Base-by-base conservation (phyloP, 2,329 filamentous ascomycete genomes). In the Aureobasidium sp. region DNA sequence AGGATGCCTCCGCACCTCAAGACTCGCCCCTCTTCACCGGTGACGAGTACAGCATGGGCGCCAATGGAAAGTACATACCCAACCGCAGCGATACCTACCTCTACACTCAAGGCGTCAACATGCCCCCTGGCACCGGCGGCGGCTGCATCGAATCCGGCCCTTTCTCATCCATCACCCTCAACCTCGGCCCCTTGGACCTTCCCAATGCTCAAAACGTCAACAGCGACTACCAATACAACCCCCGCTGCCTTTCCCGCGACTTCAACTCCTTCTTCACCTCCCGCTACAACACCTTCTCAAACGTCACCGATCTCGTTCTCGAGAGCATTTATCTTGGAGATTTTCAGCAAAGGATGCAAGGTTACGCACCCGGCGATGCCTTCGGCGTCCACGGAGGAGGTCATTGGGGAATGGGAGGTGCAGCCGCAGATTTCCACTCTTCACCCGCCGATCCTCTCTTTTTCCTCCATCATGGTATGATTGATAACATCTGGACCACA, bases 11-110 rank as follows among this genome's bases (percentile, higher is more conserved):
- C 29, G 78, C 87, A 67, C 27, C 70, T 69, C 65, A 55, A 67
- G 79, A 81, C 64, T 86, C 83, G 0, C 83, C 85, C 18, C 72
- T 88, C 56, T 88, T 90, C 67, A 85, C 87, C 69, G 87, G 87
- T 56, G 84, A 82, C 67, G 81, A 80, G 31, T 84, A 81, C 58
- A 78, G 80, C 65, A 70, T 77, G 67, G 72, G 74, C 27, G 66
- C 70, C 67, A 76, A 77, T 43, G 75, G 75, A 53, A 64, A 67
- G 27, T 75, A 69, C 68, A 69, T 75, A 33, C 40, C 71, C 38
- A 69, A 70, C 59, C 70, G 72, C 31, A 45, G 63, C 42, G 67
- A 72, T 68, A 74, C 71, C 51, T 75, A 71, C 69, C 69, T 75
- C 20, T 61, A 65, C 60, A 33, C 59, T 27, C 67, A 72, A 66